These are phyloP conservation scores for Venturia aucupariae DNA, from an alignment of 2,329 filamentous ascomycete genomes.

Conservation along the genomic window DNA sequence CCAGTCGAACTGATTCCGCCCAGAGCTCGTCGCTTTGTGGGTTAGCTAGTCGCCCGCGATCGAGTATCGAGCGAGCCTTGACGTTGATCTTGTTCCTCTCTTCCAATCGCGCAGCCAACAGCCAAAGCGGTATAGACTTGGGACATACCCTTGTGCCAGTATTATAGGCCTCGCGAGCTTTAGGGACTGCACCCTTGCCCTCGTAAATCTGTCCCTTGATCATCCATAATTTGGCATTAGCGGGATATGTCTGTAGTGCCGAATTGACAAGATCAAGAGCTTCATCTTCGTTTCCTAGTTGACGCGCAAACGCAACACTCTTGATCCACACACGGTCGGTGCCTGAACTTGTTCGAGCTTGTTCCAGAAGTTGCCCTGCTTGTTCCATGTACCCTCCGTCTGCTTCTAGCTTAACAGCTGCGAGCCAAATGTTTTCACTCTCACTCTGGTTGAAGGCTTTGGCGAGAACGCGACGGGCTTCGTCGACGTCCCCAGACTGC, in stretches of 20 bases:
- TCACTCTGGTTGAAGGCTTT: constrained; percentile 91
- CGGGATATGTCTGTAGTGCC: constrained; percentile 77
- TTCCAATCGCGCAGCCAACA: constrained; percentile 80
- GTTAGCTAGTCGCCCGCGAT: constrained; percentile 78
- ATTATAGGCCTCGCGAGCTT: constrained; percentile 82
- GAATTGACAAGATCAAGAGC: constrained; percentile 83
- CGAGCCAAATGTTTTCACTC: constrained; percentile 95
- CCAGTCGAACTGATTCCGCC: constrained; percentile 88
- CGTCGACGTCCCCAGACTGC: constrained; percentile 79
- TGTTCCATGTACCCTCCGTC: constrained; percentile 76
- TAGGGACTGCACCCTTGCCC: constrained; percentile 58
- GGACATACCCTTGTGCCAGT: constrained; percentile 82
- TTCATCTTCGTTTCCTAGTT: constrained; percentile 66
- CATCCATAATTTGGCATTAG: constrained; percentile 88
- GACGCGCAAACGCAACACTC: constrained; percentile 84
- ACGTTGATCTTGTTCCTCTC: constrained; percentile 75
- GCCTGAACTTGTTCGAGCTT: constrained; percentile 77
- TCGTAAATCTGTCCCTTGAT: constrained; percentile 98
- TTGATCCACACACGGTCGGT: constrained; percentile 98
- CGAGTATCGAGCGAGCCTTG: constrained; percentile 88
- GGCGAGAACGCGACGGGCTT: constrained; percentile 74
- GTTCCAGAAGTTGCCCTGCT: constrained; percentile 70
- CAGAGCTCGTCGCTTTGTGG: constrained; percentile 79
- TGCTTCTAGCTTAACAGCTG: constrained; percentile 91
- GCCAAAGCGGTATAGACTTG: constrained; percentile 77